phyloP scores from a whole-genome alignment of 2,329 filamentous ascomycete species.

The Stagonosporopsis tanaceti region DNA sequence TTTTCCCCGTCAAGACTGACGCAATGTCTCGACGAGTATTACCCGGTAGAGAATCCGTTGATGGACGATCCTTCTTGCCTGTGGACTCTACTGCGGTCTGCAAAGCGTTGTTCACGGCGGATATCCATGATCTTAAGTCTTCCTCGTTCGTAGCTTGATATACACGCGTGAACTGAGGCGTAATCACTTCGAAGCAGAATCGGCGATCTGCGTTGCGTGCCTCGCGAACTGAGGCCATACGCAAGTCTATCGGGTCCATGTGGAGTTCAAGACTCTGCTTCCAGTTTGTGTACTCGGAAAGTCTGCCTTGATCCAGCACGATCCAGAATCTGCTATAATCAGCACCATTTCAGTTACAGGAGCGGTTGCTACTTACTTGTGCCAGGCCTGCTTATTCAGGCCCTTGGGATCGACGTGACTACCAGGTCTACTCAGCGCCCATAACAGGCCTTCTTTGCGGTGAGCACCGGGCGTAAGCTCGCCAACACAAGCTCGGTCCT shows the following conservation, averaged over 20 bases:
- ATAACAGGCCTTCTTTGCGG: conserved; percentile 91
- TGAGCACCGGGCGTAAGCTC: conserved; percentile 70
- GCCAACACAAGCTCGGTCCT: conserved; percentile 59
- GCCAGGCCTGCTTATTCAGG: conserved; percentile 97
- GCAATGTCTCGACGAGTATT: conserved; percentile 85
- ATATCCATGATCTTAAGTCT: conserved; percentile 97
- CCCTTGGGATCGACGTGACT: conserved; percentile 95
- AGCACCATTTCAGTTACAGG: conserved; percentile 26
- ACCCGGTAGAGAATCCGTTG: conserved; percentile 60
- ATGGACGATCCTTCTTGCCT: conserved; percentile 59
- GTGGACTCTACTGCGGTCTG: conserved; percentile 93
- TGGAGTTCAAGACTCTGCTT: conserved; percentile 96
- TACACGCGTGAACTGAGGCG: conserved; percentile 91
- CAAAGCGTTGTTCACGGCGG: conserved; percentile 93
- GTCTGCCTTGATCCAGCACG: conserved; percentile 92
- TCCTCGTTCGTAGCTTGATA: conserved; percentile 98
- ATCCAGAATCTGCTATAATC: conserved; percentile 84
- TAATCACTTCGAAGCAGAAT: conserved; percentile 99
- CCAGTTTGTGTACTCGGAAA: conserved; percentile 99
- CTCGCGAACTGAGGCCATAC: conserved; percentile 96
- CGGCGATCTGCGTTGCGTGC: conserved; percentile 91
- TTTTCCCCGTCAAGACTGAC: conserved; percentile 91
- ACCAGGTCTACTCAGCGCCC: conserved; percentile 91
- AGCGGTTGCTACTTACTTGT: conserved; percentile 74
- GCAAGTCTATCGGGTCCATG: conserved; percentile 96